Evolutionary conservation across 805 yeast genomes (phyloP), one percentile per base, ranked within the genome.

Genomic region (Cyberlindnera bimundalis): DNA sequence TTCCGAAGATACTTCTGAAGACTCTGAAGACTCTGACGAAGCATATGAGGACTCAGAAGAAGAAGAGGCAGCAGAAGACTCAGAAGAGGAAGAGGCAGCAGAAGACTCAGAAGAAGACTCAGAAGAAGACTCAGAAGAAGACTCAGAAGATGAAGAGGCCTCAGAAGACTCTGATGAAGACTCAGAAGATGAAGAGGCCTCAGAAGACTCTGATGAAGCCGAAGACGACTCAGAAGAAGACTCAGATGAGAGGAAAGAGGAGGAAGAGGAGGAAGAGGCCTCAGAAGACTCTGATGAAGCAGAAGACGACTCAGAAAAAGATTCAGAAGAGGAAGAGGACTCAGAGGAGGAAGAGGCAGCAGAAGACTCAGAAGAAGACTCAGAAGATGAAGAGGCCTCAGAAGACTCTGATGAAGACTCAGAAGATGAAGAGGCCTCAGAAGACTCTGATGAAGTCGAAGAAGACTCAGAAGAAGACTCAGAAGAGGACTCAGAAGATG

Each of bases 11-110:
- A 14, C 7, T 13, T 23, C n/a, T 18, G 34, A 21, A 19, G 39
- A 23, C 11, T 29, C 15, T 18, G 36, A 15, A 23, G 32, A 19
- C 4, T n/a, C 23, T 18, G 24, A 9, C 5, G 33, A 30, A 14
- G 20, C 14, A 30, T n/a, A 35, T 13, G 31, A 16, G 24, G 35
- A 25, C 12, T 14, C 24, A 19, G 54, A 39, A 10, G 50, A 33
- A 20, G 43, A 36, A 29, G 42, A 15, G 14, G 35, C 9, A n/a
- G 34, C 5, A 17, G 34, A 20, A 4, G 5, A 10, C 17, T n/a
- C 23, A 5, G n/a, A 12, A 18, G 23, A 37, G n/a, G n/a, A n/a
- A n/a, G n/a, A n/a, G n/a, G n/a, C n/a, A n/a, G n/a, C n/a, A n/a
- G 12, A 33, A 20, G 25, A 11, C 16, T 13, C 30, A 15, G 30